Base-by-base conservation (phyloP, 2,329 filamentous ascomycete species). In the Tolypocladium endophyticum region DNA sequence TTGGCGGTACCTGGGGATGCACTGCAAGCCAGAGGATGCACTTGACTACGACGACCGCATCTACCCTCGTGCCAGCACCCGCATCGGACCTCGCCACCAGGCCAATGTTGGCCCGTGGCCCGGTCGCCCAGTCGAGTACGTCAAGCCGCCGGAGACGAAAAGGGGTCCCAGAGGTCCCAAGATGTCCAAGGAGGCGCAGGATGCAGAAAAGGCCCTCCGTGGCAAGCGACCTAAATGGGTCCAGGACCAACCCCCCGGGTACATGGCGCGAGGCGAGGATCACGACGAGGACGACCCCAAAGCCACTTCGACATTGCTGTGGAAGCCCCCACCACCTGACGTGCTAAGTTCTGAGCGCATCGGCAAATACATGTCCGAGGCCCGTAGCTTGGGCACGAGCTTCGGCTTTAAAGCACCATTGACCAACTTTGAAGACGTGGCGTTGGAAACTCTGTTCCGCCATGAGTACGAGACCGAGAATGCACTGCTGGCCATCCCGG, bases 11-110 rank as follows among this genome's bases (percentile, higher is more conserved):
- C 78, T 99, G 8, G 94, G 94, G 43, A 92, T 96, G 65, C 94
- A 99, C 74, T 97, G 92, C 74, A 89, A 92, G 65, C 89, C 94
- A 1, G 92, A 97, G 73, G 94, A 99, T 76, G 94, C 91, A 0
- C 79, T 99, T 36, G 94, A 99, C 72, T 96, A 96, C 70, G 94
- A 99, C 69, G 94, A 99, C 72, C 87, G 94, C 64, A 97, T 99
- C 64, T 97, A 97, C 70, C 94, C 94, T 11, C 88, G 94, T 64
- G 93, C 94, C 20, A 95, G 92, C 70, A 97, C 94, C 59, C 88
- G 94, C 43, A 80, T 97, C 43, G 94, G 94, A 9, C 90, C 92
- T 12, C 86, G 92, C 59, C 92, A 97, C 72, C 94, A 99, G 76
- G 93, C 94, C 4, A 87, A 86, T 65, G 89, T 96, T 39, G 79